Evolutionary conservation across 805 yeast genomes (phyloP).

Genomic region (Lipomyces oligophaga): DNA sequence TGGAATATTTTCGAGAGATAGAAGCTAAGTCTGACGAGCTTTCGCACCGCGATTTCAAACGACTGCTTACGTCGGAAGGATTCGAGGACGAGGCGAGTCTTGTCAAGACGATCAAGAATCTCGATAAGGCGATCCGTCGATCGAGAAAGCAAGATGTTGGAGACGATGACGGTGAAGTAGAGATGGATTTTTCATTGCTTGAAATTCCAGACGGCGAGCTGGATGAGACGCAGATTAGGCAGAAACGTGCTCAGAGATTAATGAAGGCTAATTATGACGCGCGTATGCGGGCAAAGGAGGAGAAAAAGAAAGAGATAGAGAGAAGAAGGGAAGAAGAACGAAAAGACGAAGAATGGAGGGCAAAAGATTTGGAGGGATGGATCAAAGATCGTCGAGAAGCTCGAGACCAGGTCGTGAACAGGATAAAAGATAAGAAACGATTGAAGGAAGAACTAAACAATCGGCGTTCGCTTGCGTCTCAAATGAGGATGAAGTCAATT

Average conservation of each 20-base stretch:
- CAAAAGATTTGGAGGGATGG: conserved; percentile 74
- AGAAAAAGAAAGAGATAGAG: conserved; percentile 62
- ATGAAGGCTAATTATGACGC: conserved; percentile 88
- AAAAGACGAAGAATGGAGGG: conserved; percentile 76
- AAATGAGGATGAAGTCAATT: conserved; percentile 83
- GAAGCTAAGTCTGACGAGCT: conserved; percentile 37
- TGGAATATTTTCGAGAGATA: conserved; percentile 61
- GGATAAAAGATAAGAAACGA: conserved; percentile 63
- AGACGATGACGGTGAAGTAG: conserved; percentile 50
- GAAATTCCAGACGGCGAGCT: conserved; percentile 83
- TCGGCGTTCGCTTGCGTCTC: conserved; percentile 87
- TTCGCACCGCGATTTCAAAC: conserved; percentile 52
- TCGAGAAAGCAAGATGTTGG: conserved; percentile 65
- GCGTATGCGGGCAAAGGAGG: conserved; percentile 72
- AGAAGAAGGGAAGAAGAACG: conserved; percentile 56
- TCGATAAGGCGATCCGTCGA: conserved; percentile 66
- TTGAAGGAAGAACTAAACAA: conserved; percentile 75
- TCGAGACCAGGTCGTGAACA: conserved; percentile 56
- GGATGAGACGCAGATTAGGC: conserved; percentile 73
- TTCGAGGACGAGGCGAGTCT: conserved; percentile 73
- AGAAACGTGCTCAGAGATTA: conserved; percentile 78
- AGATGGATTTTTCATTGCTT: conserved; percentile 64
- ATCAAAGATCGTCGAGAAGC: conserved; percentile 61
- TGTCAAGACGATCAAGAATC: conserved; percentile 55
- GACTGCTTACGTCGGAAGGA: conserved; percentile 60